Evolutionary conservation across 805 yeast species (phyloP), one percentile per base, ranked within the genome.

Genomic region (Alloascoidea africana): DNA sequence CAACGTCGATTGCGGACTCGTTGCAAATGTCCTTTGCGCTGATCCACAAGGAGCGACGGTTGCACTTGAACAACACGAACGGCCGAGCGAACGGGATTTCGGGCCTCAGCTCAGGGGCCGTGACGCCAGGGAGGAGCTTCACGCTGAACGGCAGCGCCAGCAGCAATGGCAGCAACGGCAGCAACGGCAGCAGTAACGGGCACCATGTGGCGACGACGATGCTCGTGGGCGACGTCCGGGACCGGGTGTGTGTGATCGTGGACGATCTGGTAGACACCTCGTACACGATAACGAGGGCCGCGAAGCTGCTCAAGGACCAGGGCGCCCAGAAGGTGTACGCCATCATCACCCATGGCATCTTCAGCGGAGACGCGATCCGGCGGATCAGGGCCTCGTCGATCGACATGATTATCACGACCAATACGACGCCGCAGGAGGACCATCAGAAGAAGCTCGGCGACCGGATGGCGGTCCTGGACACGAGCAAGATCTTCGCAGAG

Each of bases 261-360:
- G 99, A 91, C 59, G 99, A 91, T 55, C 63, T 91, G 47, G 86
- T 86, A 3, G 99, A 91, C 55, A 89, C 98, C 1, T 84, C 93
- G 1, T 77, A 76, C 52, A 91, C 99, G 1, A 76, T 91, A 36
- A 79, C 91, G 0, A 64, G 96, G 27, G 97, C 97, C 4, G 96
- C 97, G 6, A 79, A 78, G 53, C 63, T 91, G 33, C 66, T 91
- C 52, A 91, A 87, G 56, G 94, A 84, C 47, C 93, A 87, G 53
- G 97, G 97, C 5, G 96, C 96, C 4, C 68, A 68, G 15, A 73
- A 75, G 46, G 93, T 91, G 13, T 79, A 78, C 51, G 96, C 94
- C 1, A 56, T 91, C 38, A 79, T 85, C 30, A 87, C 97, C 0
- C 99, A 91, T 52, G 97, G 94, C 27, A 68, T 91, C 5, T 83